phyloP scores from a whole-genome alignment of 2,329 filamentous ascomycete genomes.

The Beauveria sp. region DNA sequence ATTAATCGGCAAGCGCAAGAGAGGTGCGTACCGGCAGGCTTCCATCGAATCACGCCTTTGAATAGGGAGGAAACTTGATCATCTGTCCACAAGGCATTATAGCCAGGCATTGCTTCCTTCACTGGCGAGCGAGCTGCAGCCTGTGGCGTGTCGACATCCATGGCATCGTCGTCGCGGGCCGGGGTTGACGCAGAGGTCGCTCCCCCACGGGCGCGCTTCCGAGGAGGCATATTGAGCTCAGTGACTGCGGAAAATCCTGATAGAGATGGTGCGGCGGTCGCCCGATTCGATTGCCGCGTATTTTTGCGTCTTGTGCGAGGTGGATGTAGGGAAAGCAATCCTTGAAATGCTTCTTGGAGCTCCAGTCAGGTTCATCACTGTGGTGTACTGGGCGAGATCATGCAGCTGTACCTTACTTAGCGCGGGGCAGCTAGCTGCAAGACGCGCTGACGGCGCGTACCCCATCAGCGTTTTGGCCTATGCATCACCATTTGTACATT shows the following conservation, averaged over 20 bases:
- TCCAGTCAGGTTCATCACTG: background rate
- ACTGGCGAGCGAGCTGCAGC: slow-evolving; percentile 31
- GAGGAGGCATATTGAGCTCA: slow-evolving; percentile 51
- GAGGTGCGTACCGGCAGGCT: slow-evolving; percentile 67
- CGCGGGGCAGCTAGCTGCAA: background rate
- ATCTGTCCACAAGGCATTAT: slow-evolving; percentile 79
- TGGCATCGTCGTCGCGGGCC: slow-evolving; percentile 49
- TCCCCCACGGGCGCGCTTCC: slow-evolving; percentile 56
- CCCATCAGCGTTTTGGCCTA: background rate
- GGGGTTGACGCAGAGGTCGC: slow-evolving; percentile 50
- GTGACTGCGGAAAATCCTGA: background rate
- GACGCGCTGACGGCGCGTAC: background rate
- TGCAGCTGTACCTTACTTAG: background rate
- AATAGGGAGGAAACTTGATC: slow-evolving; percentile 90
- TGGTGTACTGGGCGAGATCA: background rate
- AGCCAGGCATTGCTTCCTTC: slow-evolving; percentile 23
- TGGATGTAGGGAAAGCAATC: background rate
- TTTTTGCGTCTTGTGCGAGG: background rate
- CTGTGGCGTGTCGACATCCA: slow-evolving; percentile 51
- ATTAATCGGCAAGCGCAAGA: background rate
- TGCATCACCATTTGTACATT: background rate
- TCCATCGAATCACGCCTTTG: slow-evolving; percentile 89
- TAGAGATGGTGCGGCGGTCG: background rate
- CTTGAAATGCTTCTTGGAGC: background rate
- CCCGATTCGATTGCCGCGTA: background rate